Conservation (phyloP, 75 land plant species). For the Pseudotsuga menziesii region DNA sequence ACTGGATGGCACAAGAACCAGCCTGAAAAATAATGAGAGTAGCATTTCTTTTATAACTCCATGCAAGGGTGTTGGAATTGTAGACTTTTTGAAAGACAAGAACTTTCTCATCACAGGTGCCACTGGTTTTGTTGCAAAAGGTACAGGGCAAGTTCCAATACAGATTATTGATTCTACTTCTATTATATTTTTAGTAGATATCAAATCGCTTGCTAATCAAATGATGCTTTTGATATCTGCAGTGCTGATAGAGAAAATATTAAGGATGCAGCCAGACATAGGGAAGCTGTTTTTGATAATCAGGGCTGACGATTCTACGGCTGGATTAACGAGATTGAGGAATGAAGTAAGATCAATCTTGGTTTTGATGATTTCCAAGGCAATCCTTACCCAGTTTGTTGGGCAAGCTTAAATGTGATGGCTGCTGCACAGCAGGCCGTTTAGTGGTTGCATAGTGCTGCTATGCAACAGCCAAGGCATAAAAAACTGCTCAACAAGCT, state of each 20-base stretch:
- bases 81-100: slow-evolving; percentile 32
- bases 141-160: slow-evolving; percentile 7
- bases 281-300: slow-evolving; percentile 72
- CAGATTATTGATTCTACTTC: no score
- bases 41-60: not conserved
- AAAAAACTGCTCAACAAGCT: no score
- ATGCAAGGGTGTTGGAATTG: slow-evolving; percentile 6
- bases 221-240: slow-evolving; percentile 1
- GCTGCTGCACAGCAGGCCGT: no score
- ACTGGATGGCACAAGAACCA: not conserved
- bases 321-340: slow-evolving; percentile 54
- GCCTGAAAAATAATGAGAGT: not conserved
- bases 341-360: slow-evolving; percentile 45
- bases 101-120: slow-evolving; percentile 40
- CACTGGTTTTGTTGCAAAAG: slow-evolving; percentile 47
- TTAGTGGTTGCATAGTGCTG: no score
- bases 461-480: no score
- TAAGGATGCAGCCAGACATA: slow-evolving; percentile 74
- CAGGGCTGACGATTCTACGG: slow-evolving; percentile 51
- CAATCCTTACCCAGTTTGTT: no score
- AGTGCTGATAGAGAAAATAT: slow-evolving; percentile 91
- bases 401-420: no score
- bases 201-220: no score
- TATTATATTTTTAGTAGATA: no score
- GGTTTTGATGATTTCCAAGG: no score